Conservation (phyloP, 2,329 filamentous ascomycete species). For the Pseudonectria foliicola region DNA sequence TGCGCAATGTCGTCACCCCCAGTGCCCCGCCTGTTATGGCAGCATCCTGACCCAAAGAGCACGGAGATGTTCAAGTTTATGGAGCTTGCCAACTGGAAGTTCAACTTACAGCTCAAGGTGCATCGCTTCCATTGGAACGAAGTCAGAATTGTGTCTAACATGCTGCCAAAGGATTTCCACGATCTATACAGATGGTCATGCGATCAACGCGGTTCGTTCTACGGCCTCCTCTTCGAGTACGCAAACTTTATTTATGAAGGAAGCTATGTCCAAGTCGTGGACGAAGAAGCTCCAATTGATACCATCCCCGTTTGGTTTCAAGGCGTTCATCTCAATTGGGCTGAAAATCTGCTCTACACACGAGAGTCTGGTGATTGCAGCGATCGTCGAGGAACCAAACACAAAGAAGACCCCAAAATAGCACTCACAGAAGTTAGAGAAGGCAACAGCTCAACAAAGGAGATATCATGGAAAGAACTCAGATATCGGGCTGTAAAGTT, state of each 20-base stretch:
- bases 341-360: constrained; percentile 71
- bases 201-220: constrained; percentile 56
- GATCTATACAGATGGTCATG: constrained; percentile 67
- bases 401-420: constrained; percentile 65
- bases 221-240: constrained; percentile 53
- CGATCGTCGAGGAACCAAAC: constrained; percentile 40
- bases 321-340: constrained; percentile 67
- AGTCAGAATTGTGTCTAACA: too few species aligned
- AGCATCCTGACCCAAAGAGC: constrained; percentile 52
- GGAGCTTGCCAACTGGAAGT: constrained; percentile 53
- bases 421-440: constrained; percentile 69
- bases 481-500: too few species aligned
- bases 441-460: too few species aligned
- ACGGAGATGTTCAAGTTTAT: constrained; percentile 64
- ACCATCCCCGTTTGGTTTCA: constrained; percentile 70
- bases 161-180: constrained; percentile 62
- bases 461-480: too few species aligned
- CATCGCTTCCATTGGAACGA: too few species aligned
- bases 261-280: constrained; percentile 52
- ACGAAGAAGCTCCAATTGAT: constrained; percentile 64
- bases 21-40: too few species aligned
- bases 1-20: too few species aligned
- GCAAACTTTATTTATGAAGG: constrained; percentile 58
- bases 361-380: constrained; percentile 32
- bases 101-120: constrained; percentile 52